Evolutionary conservation across 1,139 yeast species (phyloP).

Genomic region (Nadsonia starkeyi-henricii): DNA sequence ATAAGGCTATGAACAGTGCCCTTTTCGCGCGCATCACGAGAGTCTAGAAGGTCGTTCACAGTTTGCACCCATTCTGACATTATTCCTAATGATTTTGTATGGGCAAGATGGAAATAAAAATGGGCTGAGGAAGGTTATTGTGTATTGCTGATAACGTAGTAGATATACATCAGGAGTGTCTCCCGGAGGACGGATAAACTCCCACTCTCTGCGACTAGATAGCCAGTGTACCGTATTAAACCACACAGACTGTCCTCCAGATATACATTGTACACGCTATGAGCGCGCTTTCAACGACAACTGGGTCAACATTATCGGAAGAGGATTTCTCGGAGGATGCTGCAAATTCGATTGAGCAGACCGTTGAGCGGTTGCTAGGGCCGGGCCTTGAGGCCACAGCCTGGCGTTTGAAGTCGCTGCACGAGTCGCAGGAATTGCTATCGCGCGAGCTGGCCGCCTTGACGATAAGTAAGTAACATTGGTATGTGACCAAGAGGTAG

Average conservation of each 20-base stretch:
- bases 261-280: no score
- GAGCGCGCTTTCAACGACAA: no score
- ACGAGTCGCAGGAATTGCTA: conserved; percentile 18
- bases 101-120: background rate
- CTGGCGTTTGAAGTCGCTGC: conserved; percentile 16
- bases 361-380: conserved; percentile 14
- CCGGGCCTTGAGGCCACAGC: conserved; percentile 17
- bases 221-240: no score
- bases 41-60: background rate
- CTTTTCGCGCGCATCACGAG: background rate
- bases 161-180: no score
- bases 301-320: no score
- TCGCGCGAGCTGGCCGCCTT: conserved; percentile 14
- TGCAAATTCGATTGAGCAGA: conserved; percentile 12
- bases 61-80: background rate
- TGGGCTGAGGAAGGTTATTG: no score
- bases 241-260: no score
- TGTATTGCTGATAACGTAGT: no score
- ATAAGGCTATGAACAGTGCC: background rate
- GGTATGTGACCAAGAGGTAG: no score
- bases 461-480: conserved; percentile 12
- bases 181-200: no score
- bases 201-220: no score
- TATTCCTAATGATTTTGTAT: background rate
- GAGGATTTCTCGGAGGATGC: no score